Conservation (phyloP, 139 green algal species). For the Dunaliella primolecta region DNA sequence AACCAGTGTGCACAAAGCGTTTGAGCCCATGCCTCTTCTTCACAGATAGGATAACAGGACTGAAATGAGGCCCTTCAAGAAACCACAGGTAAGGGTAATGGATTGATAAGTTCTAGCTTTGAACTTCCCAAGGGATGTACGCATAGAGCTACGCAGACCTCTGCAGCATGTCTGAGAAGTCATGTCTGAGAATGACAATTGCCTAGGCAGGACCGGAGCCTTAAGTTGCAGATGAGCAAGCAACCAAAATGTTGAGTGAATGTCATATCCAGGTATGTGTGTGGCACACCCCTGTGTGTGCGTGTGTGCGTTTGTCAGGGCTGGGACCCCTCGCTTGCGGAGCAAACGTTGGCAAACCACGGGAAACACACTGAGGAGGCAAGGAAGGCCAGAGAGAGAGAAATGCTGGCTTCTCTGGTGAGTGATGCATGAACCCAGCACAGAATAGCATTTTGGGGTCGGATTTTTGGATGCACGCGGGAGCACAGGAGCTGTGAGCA, state of each 20-base stretch:
- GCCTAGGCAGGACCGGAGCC: too few species aligned
- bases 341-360: conserved; percentile 23
- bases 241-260: too few species aligned
- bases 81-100: neutral
- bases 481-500: conserved; percentile 16
- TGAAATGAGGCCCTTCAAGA: neutral
- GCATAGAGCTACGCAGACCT: too few species aligned
- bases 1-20: neutral
- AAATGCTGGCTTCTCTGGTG: conserved; percentile 1
- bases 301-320: neutral
- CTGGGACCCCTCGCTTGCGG: conserved; percentile 30
- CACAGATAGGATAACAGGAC: neutral
- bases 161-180: too few species aligned
- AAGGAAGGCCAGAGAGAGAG: conserved; percentile 12
- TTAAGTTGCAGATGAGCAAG: too few species aligned
- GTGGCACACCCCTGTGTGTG: neutral
- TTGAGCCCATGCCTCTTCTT: neutral
- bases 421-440: neutral
- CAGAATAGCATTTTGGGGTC: too few species aligned
- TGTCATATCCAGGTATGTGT: too few species aligned
- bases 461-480: conserved; percentile 7
- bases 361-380: neutral
- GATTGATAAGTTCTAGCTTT: neutral
- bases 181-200: too few species aligned
- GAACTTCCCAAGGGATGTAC: too few species aligned